Base-by-base conservation (phyloP, 1,284 basidiomycete genomes). In the Pholiota adiposa region DNA sequence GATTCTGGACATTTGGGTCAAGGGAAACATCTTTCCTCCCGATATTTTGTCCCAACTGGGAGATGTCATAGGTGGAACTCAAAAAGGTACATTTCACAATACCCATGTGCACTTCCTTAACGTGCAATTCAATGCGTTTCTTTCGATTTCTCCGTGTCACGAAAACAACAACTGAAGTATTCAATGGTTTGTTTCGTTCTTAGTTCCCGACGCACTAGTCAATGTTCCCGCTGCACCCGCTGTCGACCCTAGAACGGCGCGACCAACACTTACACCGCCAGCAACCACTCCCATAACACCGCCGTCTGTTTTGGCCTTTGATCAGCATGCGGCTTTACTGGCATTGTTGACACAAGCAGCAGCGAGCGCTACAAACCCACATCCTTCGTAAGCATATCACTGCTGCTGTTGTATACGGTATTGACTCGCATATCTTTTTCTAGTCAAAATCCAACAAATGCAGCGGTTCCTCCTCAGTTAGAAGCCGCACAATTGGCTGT, bases 1-100 rank as follows among this genome's bases (percentile, higher is more conserved):
- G 78, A 88, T 97, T 70, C 84, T 95, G 76, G 96, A 97, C 76
- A 97, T 97, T 69, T 97, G 95, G 95, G 84, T 83, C 70, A 96
- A 94, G 76, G 86, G 87, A 63, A 85, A 81, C 75, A 96, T 95
- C 50, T 97, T 97, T 77, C 88, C 93, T 60, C 72, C 87, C 66
- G 72, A 81, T 66, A 83, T 91, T 66, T 77, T 94, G 69, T 78
- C 84, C 62, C 87, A 84, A 67, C 79, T 94, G 73, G 77, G 79
- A 73, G 83, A 86, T 73, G 76, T 88, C 72, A 74, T 90, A 75
- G 83, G 83, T 75, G 83, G 79, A 72, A 78, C 78, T 70, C 80
- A 77, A 82, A 86, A 92, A 92, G 92, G 91, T 92, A 89, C 88
- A 83, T 92, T 90, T 87, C 81, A 75, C 77, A 77, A 78, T 77